Conservation (phyloP, 208 protist genomes). For the Leishmania guyanensis region DNA sequence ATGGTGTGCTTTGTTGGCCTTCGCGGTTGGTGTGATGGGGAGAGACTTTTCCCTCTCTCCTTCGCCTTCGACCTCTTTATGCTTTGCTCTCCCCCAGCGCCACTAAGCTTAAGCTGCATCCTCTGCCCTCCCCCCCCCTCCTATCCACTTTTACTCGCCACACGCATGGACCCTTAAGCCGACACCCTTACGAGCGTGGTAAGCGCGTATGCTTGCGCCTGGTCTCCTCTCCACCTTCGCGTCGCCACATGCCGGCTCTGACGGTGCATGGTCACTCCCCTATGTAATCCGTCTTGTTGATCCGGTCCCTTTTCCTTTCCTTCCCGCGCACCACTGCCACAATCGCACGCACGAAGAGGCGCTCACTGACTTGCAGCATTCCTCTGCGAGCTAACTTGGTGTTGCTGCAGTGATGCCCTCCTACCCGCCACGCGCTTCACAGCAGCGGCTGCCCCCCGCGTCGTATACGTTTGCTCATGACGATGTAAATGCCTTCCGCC, state of each 20-base stretch:
- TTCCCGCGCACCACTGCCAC: neutral
- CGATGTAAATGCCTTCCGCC: slow-evolving; percentile 17
- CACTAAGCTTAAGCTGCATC: neutral
- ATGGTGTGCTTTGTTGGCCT: neutral
- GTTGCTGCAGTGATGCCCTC: slow-evolving; percentile 1
- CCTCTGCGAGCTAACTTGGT: neutral
- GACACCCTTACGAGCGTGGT: neutral
- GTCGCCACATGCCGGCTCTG: neutral
- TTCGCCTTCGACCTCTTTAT: neutral
- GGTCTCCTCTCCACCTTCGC: neutral
- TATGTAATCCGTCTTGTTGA: neutral
- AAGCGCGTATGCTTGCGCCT: neutral
- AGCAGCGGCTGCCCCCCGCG: neutral
- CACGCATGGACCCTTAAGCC: neutral
- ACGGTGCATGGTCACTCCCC: neutral
- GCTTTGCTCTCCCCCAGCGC: neutral
- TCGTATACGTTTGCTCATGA: neutral
- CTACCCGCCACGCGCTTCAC: neutral
- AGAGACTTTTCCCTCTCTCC: neutral
- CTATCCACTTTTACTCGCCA: neutral
- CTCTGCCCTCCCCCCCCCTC: neutral
- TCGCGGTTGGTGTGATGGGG: neutral
- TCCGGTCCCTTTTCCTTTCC: neutral
- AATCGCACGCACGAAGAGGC: neutral
- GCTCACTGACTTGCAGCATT: neutral